Conservation (phyloP, 768 basidiomycete species). For the Mycena galopus region DNA sequence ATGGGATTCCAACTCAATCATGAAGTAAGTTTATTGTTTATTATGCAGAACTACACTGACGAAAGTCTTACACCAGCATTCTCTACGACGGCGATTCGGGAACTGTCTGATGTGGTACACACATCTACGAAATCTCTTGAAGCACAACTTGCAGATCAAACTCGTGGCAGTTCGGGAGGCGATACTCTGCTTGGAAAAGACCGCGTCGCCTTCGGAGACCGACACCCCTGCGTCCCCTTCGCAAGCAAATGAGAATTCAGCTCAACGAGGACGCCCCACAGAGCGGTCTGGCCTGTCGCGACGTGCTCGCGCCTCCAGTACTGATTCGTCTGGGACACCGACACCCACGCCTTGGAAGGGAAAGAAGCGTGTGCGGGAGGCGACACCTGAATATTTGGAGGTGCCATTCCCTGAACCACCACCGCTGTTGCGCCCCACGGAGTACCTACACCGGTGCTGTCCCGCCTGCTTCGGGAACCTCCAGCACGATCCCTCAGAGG, state of each 20-base stretch:
- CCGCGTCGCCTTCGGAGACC: background rate
- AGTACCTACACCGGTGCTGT: no score
- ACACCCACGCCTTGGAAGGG: background rate
- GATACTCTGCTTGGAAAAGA: background rate
- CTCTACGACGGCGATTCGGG: slow-evolving; percentile 2
- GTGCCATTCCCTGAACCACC: no score
- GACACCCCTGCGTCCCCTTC: no score
- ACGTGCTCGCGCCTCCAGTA: no score
- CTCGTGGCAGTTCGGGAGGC: background rate
- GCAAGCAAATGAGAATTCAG: no score
- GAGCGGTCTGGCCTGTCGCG: no score
- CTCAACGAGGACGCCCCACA: no score
- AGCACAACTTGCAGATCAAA: background rate
- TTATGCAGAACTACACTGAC: background rate
- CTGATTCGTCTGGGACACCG: background rate
- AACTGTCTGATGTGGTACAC: slow-evolving; percentile 7
- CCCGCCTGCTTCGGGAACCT: no score
- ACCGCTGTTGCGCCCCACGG: no score
- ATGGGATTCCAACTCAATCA: slow-evolving; percentile 16
- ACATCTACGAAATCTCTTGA: background rate
- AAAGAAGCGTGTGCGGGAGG: background rate
- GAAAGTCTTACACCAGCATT: background rate
- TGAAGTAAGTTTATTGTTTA: background rate
- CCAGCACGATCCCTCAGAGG: no score
- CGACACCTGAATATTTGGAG: no score